Base-by-base conservation (phyloP, 371 early-diverging fungal species). In the Batkoa obscura region DNA sequence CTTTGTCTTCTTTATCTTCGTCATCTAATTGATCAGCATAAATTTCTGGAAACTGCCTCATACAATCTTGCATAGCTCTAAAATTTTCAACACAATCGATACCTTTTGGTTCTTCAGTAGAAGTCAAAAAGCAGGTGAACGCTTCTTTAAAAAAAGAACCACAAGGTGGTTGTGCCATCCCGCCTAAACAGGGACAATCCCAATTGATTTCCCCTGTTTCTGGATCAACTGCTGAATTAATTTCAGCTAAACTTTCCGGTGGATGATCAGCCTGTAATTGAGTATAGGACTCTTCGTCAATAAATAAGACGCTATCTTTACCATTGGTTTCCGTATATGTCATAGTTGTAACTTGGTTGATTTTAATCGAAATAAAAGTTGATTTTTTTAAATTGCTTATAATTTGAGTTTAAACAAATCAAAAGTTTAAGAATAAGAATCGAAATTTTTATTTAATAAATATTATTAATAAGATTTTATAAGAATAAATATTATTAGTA, bases 181-280 rank as follows among this genome's bases (percentile, higher is more conserved):
- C 85, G 8, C 85, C 93, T 12, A 97, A 66, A 66, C 97, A 94
- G n/a, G 95, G 95, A 64, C 91, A 92, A 71, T 95, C 97, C 95
- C 97, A 97, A 77, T 95, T 93, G 69, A 97, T 94, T 74, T 97
- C 95, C 58, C 93, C 94, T 2, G 90, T 89, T 59, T 77, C 81
- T 31, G 78, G 78, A 64, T 81, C 69, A 55, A 72, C 73, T 13
- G 78, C 79, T 9, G 43, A 43, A 33, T 55, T 55, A 3, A 43
- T 31, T 30, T 55, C 55, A 55, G 43, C 55, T 30, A 55, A 43
- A 55, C 43, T 43, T 43, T 55, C 55, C 15, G 55, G 31, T 9
- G 55, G 55, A 30, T 43, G 43, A 12, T 55, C 43, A 13, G 12
- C 55, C 33, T 55, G 55, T 6, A 55, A 12, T 30, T 39, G 17